Base-by-base conservation (phyloP, 2,329 filamentous ascomycete genomes). In the Diaporthe vexans region DNA sequence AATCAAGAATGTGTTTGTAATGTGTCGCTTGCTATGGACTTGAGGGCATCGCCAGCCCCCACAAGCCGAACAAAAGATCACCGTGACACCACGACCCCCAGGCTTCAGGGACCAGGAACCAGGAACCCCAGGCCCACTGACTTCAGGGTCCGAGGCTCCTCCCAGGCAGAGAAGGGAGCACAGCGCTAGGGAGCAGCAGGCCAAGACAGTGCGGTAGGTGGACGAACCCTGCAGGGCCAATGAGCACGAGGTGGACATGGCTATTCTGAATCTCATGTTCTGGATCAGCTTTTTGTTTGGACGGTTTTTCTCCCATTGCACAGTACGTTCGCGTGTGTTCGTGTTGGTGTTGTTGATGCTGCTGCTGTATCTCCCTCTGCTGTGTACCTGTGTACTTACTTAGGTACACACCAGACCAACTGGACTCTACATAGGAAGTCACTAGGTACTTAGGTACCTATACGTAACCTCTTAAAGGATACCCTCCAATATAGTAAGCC, bases 31-130 rank as follows among this genome's bases (percentile, higher is more conserved):
- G 24, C 19, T 19, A 56, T 65, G 43, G n/a, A 37, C 58, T 17
- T 58, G 58, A 67, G 69, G 69, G 40, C 46, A 72, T 72, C 68
- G 17, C 59, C 69, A 59, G 69, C 69, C 51, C 59, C 58, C 69
- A 37, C 48, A 37, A n/a, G 21, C 46, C 19, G 19, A 67, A 19
- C 43, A 35, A 35, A 51, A 37, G 61, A 51, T 35, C 11, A 35
- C 19, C 40, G 19, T 15, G 43, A 37, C 26, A 37, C 43, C 21
- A 13, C 15, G 29, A 52, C 46, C 61, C 63, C 40, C 29, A 37
- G 61, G 57, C 8, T 17, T 19, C 35, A 59, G 56, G n/a, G 58
- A 43, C 58, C 58, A 46, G 59, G 40, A 11, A 63, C 40, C 68
- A 46, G 59, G 40, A 11, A 63, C 40, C 68, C 26, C 46, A 51